Base-by-base conservation (phyloP, 2,329 filamentous ascomycete genomes). In the Tolypocladium pustulatum region DNA sequence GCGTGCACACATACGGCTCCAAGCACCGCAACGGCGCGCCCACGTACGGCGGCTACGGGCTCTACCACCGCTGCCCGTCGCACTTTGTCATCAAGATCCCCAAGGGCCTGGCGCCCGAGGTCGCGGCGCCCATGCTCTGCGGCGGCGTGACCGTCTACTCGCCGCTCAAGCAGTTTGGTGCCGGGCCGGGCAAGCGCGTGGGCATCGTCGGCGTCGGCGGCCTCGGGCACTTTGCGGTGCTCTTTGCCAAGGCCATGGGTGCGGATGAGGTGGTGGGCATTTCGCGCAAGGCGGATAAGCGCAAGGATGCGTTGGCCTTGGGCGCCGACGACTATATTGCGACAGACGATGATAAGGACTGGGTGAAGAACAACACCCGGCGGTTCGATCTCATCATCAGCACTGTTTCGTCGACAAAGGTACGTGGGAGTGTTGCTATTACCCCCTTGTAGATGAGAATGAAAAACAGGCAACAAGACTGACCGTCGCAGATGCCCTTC, bases 131-230 rank as follows among this genome's bases (percentile, higher is more conserved):
- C 4, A 84, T 90, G 81, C 76, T 90, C 49, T 90, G 88, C 66
- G 88, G 80, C 27, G 87, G 88, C 17, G 79, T 90, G 38, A 91
- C 88, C 0, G 76, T 86, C 8, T 91, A 79, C 68, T 76, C 78
- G 13, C 87, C 88, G 1, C 71, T 91, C 55, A 76, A 76, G 65
- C 77, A 83, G 57, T 81, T 87, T 62, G 83, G 83, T 2, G 82
- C 79, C 55, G 88, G 87, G 0, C 85, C 85, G 0, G 86, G 86
- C 17, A 89, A 86, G 72, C 78, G 71, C 30, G 83, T 90, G 2
- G 87, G 82, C 1, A 81, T 90, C 60, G 75, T 89, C 25, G 86
- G 87, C 2, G 75, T 90, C 17, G 87, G 87, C 9, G 86, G 87
- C 2, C 71, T 89, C 1, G 86, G 87, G 0, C 86, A 90, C 71